Evolutionary conservation across 768 basidiomycete genomes (phyloP), one percentile per base, ranked within the genome.

Genomic region (Lactarius psammicola): DNA sequence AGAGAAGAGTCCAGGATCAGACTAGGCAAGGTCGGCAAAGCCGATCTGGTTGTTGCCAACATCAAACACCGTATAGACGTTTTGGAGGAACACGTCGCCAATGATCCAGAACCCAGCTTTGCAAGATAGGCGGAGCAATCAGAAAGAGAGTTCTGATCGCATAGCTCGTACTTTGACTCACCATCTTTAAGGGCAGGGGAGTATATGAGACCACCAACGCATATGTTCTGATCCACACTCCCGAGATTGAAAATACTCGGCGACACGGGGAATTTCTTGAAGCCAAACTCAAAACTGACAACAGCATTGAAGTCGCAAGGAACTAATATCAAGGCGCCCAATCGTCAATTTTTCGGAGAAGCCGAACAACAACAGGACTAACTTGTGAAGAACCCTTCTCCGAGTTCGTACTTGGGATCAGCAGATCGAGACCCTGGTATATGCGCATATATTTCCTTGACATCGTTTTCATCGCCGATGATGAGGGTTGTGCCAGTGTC

Each of bases 401-500:
- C 36, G 20, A 28, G 49, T 6, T 4, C n/a, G 13, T 20, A 18
- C 10, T 13, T 13, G 18, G 31, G 34, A 26, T 33, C 67, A n/a
- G n/a, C n/a, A 38, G 68, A 62, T 57, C 63, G 53, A 33, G 68
- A 55, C 10, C 68, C 68, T 40, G 66, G 60, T 59, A 72, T 66
- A 28, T 51, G 38, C 17, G 26, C 42, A 42, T 71, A 71, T 40
- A 71, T 26, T 15, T 60, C 60, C 20, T 38, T 31, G 10, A 71
- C 62, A 49, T 56, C 36, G 3, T n/a, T 26, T 9, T 62, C 4
- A 60, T 64, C 59, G 9, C 65, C 71, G 44, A 71, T 56, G 61
- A 72, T 62, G 33, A 71, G 60, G 11, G 70, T 72, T 4, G 71
- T 72, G 23, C 71, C 70, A 72, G 40, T 63, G 62, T 69, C 71